These are phyloP conservation scores for Amborella trichopoda DNA, from an alignment of 164 flowering plant species.

Conservation along the genomic window DNA sequence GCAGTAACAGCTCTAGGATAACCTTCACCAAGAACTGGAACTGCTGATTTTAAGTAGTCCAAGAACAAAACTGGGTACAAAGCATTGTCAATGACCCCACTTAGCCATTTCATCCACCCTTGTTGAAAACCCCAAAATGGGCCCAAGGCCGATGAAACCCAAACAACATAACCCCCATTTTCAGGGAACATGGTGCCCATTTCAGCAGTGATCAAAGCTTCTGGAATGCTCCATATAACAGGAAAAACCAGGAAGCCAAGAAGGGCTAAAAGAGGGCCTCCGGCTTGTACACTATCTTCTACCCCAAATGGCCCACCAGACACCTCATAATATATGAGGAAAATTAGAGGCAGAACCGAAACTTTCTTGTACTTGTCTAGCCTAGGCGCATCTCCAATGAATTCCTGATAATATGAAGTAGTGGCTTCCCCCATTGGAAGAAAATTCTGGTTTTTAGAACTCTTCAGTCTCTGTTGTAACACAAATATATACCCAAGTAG, in stretches of 20 bases:
- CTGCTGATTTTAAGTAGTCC: slow-evolving; percentile 4
- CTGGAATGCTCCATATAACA: slow-evolving; percentile 8
- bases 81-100: slow-evolving; percentile 9
- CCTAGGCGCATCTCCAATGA: neutral
- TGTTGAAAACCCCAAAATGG: slow-evolving; percentile 8
- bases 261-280: slow-evolving; percentile 9
- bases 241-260: slow-evolving; percentile 8
- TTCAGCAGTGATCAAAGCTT: slow-evolving; percentile 6
- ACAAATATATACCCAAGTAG: no score
- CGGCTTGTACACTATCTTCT: slow-evolving; percentile 8
- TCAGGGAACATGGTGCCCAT: slow-evolving; percentile 11
- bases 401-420: neutral
- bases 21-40: slow-evolving; percentile 4
- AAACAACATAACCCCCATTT: slow-evolving; percentile 8
- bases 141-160: slow-evolving; percentile 8
- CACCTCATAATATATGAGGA: slow-evolving; percentile 7
- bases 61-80: slow-evolving; percentile 7
- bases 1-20: slow-evolving; percentile 2
- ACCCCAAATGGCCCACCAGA: slow-evolving; percentile 9
- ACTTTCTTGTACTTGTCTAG: slow-evolving; percentile 1
- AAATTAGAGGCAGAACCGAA: slow-evolving; percentile 6
- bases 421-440: slow-evolving; percentile 5
- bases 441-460: no score
- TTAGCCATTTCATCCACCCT: slow-evolving; percentile 10
- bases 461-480: no score